Evolutionary conservation across 1,284 basidiomycete species (phyloP).

Genomic region (Boletus smithii): DNA sequence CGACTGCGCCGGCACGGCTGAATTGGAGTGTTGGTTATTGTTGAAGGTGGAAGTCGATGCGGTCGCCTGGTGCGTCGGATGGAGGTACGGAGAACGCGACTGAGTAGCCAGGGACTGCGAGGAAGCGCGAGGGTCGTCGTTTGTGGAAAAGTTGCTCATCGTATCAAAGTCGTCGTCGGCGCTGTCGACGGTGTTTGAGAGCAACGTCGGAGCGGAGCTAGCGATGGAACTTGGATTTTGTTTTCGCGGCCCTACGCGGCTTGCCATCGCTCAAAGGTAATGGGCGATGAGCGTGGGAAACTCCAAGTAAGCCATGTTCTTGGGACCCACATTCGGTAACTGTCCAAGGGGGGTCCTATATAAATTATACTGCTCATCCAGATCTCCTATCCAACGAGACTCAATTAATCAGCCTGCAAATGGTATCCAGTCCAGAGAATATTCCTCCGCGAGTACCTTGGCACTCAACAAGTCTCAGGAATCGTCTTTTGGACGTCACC

Average conservation of each 20-base stretch:
- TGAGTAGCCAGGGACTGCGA: background rate
- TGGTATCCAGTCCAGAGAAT: too few species aligned
- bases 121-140: conserved; percentile 15
- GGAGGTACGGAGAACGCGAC: conserved; percentile 31
- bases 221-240: conserved; percentile 17
- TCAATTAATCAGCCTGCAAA: too few species aligned
- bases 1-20: background rate
- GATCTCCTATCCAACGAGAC: too few species aligned
- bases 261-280: conserved; percentile 16
- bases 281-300: conserved; percentile 24
- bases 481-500: too few species aligned
- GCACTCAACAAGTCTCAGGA: too few species aligned
- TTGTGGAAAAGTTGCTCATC: conserved; percentile 18
- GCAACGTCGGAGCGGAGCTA: background rate
- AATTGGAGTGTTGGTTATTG: background rate
- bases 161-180: conserved; percentile 25
- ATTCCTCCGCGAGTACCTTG: too few species aligned
- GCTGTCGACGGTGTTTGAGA: conserved; percentile 15
- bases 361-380: too few species aligned
- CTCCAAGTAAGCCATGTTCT: too few species aligned
- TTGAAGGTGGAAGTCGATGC: conserved; percentile 34
- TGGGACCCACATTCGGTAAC: too few species aligned
- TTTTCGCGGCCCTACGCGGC: conserved; percentile 21
- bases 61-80: conserved; percentile 31
- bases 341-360: too few species aligned